phyloP scores from a whole-genome alignment of 169 alveolate genomes.

The Pseudocohnilembus persalinus region DNA sequence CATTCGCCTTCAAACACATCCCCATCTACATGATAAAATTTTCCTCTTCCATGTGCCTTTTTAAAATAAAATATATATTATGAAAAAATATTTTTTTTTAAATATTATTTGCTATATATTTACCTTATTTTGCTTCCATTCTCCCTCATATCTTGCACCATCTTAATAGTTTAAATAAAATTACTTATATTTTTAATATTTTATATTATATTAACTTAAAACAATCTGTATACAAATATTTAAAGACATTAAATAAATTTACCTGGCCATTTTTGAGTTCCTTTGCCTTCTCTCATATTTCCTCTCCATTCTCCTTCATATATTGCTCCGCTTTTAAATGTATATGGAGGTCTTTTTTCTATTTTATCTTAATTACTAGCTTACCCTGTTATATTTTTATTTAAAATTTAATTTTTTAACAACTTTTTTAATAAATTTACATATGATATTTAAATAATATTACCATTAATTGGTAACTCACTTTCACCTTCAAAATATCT shows the following conservation, averaged over 20 bases:
- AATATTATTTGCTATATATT: too few species aligned
- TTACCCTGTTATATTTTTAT: neutral
- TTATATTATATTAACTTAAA: too few species aligned
- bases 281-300: constrained; percentile 39
- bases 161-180: constrained; percentile 6
- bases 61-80: too few species aligned
- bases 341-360: constrained; percentile 46
- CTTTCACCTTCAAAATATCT: constrained; percentile 22
- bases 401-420: too few species aligned
- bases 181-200: too few species aligned
- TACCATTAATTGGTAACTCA: constrained; percentile 17
- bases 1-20: constrained; percentile 70
- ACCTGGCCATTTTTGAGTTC: constrained; percentile 60
- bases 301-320: constrained; percentile 57
- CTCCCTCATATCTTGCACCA: constrained; percentile 67
- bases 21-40: constrained; percentile 70
- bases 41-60: constrained; percentile 70
- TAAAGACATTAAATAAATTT: neutral
- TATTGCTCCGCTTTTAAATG: constrained; percentile 50
- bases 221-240: too few species aligned
- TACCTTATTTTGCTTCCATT: constrained; percentile 50
- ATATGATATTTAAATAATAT: too few species aligned
- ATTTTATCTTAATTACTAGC: constrained; percentile 14
- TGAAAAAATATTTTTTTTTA: too few species aligned
- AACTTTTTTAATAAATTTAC: too few species aligned